Percentiles rank a stretch among this genome's conserved stretches.
These are phyloP conservation scores for Eucalyptus rudis DNA, from an alignment of 345 rosid species.

Conservation along the genomic window DNA sequence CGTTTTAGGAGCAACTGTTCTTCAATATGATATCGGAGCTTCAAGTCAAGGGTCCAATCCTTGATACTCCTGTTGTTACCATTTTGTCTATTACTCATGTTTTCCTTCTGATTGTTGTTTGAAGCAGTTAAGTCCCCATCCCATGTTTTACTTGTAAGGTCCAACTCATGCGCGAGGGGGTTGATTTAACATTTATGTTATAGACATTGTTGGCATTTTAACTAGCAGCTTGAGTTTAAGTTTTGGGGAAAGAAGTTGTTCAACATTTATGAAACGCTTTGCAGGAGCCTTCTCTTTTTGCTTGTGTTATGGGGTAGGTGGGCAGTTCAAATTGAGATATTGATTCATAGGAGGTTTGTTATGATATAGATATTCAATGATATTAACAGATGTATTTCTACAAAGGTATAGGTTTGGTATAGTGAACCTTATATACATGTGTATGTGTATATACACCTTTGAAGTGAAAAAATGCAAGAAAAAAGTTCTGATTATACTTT, in stretches of 20 bases:
- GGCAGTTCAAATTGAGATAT: background rate
- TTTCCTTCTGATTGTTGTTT: background rate
- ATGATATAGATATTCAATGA: background rate
- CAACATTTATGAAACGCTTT: background rate
- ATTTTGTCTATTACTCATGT: background rate
- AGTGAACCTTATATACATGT: background rate
- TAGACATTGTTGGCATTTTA: background rate
- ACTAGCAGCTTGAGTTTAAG: background rate
- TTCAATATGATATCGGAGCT: background rate
- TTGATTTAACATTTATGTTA: background rate
- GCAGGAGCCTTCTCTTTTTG: background rate
- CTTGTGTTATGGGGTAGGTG: background rate
- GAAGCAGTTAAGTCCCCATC: background rate
- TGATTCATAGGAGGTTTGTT: background rate
- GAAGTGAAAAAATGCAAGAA: background rate
- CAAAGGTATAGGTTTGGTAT: background rate
- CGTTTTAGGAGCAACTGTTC: background rate
- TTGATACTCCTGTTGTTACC: background rate
- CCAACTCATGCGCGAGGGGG: background rate
- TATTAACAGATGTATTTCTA: background rate
- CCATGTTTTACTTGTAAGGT: background rate
- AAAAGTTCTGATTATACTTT: background rate
- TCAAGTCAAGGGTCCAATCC: background rate
- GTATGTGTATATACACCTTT: background rate
- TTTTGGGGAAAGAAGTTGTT: background rate